Percentiles rank a stretch among this genome's conserved stretches.
These are phyloP conservation scores for Xanthoparmelia taractica DNA, from an alignment of 495 filamentous ascomycete species.

Conservation along the genomic window DNA sequence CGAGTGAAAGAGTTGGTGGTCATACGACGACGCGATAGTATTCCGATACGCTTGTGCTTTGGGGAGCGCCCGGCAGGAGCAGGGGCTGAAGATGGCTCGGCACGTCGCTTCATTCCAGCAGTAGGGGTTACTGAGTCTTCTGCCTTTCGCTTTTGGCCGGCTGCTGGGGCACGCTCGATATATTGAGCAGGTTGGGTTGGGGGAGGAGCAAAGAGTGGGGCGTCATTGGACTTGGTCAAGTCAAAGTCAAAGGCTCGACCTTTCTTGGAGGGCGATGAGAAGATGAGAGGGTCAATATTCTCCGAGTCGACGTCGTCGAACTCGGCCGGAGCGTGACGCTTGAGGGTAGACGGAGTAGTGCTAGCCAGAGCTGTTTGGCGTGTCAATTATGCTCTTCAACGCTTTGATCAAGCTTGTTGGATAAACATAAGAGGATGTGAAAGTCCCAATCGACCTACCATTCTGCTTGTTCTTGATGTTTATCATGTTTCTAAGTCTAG, in stretches of 20 bases:
- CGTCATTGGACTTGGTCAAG: constrained; percentile 37
- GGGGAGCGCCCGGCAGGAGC: constrained; percentile 59
- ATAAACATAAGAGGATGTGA: background rate
- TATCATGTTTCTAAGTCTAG: constrained; percentile 47
- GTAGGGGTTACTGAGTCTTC: constrained; percentile 27
- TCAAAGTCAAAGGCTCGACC: constrained; percentile 38
- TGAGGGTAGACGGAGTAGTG: constrained; percentile 29
- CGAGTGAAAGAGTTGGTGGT: constrained; percentile 46
- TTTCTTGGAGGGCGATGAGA: constrained; percentile 60
- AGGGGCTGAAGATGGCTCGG: constrained; percentile 45
- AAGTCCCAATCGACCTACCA: constrained; percentile 39
- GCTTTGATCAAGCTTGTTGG: background rate
- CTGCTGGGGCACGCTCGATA: constrained; percentile 26
- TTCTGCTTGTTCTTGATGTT: constrained; percentile 57
- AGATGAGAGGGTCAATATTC: constrained; percentile 68
- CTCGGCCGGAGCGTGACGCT: constrained; percentile 34
- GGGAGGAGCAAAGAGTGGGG: constrained; percentile 34
- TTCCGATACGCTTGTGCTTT: constrained; percentile 51
- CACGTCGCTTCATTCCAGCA: constrained; percentile 31
- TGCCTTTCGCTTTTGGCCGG: constrained; percentile 32
- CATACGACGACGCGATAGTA: constrained; percentile 55
- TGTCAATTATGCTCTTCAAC: background rate
- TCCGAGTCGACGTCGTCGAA: constrained; percentile 58
- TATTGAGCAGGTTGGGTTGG: constrained; percentile 20
- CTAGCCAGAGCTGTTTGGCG: constrained; percentile 5